Conservation (phyloP, 306 rosid species). For the Urtica urens region DNA sequence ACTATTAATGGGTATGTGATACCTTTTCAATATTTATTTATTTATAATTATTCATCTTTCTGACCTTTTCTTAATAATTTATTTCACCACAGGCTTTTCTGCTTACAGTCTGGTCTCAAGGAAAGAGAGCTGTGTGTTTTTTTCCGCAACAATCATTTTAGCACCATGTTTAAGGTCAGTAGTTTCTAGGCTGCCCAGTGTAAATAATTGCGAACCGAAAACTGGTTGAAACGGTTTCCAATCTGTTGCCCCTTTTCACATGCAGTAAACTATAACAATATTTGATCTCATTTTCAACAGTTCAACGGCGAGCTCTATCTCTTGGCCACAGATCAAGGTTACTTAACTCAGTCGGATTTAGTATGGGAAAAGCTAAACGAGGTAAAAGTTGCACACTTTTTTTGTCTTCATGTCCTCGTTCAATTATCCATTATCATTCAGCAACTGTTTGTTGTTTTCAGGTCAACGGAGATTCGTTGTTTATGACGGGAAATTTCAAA, state of each 20-base stretch:
- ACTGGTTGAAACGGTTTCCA: constrained; percentile 11
- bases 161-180: constrained; percentile 99
- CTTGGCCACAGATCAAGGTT: constrained; percentile 98
- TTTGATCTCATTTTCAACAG: constrained; percentile 33
- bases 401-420: constrained; percentile 4
- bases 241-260: constrained; percentile 6
- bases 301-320: constrained; percentile 75
- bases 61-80: constrained; percentile 11
- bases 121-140: constrained; percentile 93
- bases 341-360: constrained; percentile 88
- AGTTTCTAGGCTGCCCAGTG: constrained; percentile 12
- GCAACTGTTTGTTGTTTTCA: constrained; percentile 22
- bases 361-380: constrained; percentile 98
- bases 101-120: constrained; percentile 91
- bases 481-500: constrained; percentile 85
- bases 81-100: constrained; percentile 63
- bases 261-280: constrained; percentile 8
- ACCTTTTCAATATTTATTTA: constrained; percentile 4
- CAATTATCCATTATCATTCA: constrained; percentile 1
- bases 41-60: constrained; percentile 7
- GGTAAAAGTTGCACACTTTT: constrained; percentile 37
- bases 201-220: constrained; percentile 4
- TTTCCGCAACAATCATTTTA: constrained; percentile 96
- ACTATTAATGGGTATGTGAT: constrained; percentile 59
- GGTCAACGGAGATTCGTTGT: constrained; percentile 93